These are phyloP conservation scores for Zizania palustris DNA, from an alignment of 202 grass and related monocot genomes.

Conservation along the genomic window DNA sequence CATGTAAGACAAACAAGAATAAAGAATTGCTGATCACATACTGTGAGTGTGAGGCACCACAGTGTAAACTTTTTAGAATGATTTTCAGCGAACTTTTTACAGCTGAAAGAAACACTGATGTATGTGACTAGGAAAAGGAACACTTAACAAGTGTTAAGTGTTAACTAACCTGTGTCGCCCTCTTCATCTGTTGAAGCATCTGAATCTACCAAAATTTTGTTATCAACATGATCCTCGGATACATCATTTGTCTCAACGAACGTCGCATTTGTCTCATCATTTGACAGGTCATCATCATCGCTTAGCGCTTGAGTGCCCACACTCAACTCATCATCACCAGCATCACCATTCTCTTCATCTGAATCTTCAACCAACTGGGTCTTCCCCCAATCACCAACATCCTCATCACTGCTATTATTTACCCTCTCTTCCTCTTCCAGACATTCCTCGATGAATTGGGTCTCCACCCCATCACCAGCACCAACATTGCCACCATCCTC, in stretches of 20 bases:
- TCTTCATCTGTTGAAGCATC: constrained; percentile 88
- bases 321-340: constrained; percentile 14
- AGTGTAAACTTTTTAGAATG: constrained; percentile 17
- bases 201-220: constrained; percentile 51
- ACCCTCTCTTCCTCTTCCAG: constrained; percentile 13
- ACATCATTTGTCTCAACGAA: background rate
- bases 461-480: constrained; percentile 12
- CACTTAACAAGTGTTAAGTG: constrained; percentile 20
- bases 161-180: constrained; percentile 48
- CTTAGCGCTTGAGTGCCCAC: constrained; percentile 46
- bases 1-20: constrained; percentile 6
- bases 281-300: constrained; percentile 25
- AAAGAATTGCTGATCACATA: background rate
- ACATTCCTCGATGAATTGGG: constrained; percentile 44
- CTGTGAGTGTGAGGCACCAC: background rate
- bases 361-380: constrained; percentile 49
- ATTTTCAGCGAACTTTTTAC: background rate
- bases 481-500: background rate
- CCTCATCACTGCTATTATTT: background rate
- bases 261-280: constrained; percentile 24
- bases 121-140: background rate
- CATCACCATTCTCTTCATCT: constrained; percentile 38
- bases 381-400: constrained; percentile 34
- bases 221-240: background rate
- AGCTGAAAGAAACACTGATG: background rate